Base-by-base conservation (phyloP, 2,329 filamentous ascomycete genomes). In the Aaosphaeria pasadenensis region DNA sequence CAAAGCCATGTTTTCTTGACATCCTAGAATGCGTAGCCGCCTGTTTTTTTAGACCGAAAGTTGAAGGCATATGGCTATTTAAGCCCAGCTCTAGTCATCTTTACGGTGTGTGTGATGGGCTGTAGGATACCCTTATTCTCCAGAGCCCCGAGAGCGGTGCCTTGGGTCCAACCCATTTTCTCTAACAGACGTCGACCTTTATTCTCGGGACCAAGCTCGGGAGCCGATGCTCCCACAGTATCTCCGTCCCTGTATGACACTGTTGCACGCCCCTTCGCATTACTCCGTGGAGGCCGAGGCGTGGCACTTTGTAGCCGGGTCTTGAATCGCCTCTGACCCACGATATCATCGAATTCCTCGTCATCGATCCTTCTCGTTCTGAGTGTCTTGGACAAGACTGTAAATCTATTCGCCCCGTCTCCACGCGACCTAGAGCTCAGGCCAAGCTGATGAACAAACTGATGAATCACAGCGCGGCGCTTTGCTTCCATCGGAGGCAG, bases 141-240 rank as follows among this genome's bases (percentile, higher is more conserved):
- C 1, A 77, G 66, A 7, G 88, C 83, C 45, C 94, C 94, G 1
- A 99, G 78, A 1, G 88, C 88, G 63, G 86, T 95, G 5, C 94
- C 94, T 45, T 80, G 86, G 52, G 82, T 88, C 91, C 94, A 99
- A 4, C 94, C 94, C 94, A 97, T 97, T 73, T 94, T 97, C 73
- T 95, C 90, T 54, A 99, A 73, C 84, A 99, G 88, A 3, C 84
- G 83, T 44, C 90, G 82, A 7, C 94, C 94, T 56, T 84, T 89
- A 66, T 96, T 97, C 45, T 87, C 88, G 4, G 77, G 76, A 1
- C 89, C 88, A 31, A 99, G 78, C 67, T 96, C 91, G 7, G 91
- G 88, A 1, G 92, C 91, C 42, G 84, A 83, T 1, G 82, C 89
- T 42, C 92, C 94, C 2, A 97, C 91, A 30, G 95, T 76, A 56